Evolutionary conservation across 768 basidiomycete species (phyloP).

Genomic region (Termitomyces sp.): DNA sequence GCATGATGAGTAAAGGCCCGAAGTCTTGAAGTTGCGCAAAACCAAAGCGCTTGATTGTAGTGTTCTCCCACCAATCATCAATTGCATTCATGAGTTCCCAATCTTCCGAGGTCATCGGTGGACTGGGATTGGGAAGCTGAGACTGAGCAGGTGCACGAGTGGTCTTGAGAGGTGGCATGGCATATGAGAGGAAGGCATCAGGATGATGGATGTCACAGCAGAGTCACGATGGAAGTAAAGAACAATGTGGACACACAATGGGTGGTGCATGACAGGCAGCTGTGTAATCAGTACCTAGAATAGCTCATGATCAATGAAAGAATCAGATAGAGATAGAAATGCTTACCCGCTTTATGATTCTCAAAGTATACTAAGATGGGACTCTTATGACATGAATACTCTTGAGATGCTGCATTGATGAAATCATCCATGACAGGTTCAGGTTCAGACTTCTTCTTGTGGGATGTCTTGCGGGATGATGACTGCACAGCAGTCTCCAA

Average conservation of each 20-base stretch:
- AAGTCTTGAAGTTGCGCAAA: background rate
- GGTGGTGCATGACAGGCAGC: background rate
- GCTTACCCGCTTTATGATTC: slow-evolving; percentile 3
- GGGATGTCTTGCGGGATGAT: no score
- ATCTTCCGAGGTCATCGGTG: background rate
- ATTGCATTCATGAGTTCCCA: background rate
- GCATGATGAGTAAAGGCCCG: slow-evolving; percentile 4
- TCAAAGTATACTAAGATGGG: slow-evolving; percentile 7
- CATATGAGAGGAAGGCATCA: background rate
- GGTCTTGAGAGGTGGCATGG: background rate
- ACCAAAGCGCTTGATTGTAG: background rate
- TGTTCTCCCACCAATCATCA: background rate
- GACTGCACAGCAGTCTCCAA: no score
- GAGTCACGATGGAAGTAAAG: background rate
- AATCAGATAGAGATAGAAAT: background rate
- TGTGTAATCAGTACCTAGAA: background rate
- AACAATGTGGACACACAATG: background rate
- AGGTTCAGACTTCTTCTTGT: no score
- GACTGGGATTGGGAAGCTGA: background rate
- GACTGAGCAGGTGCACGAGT: background rate
- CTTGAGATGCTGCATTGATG: slow-evolving; percentile 5
- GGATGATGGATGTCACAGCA: slow-evolving; percentile 1
- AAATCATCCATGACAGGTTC: slow-evolving; percentile 8
- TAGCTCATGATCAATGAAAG: background rate
- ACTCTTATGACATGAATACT: background rate